These are phyloP conservation scores for Nakazawaea pomicola DNA, from an alignment of 805 yeast species.

Conservation along the genomic window DNA sequence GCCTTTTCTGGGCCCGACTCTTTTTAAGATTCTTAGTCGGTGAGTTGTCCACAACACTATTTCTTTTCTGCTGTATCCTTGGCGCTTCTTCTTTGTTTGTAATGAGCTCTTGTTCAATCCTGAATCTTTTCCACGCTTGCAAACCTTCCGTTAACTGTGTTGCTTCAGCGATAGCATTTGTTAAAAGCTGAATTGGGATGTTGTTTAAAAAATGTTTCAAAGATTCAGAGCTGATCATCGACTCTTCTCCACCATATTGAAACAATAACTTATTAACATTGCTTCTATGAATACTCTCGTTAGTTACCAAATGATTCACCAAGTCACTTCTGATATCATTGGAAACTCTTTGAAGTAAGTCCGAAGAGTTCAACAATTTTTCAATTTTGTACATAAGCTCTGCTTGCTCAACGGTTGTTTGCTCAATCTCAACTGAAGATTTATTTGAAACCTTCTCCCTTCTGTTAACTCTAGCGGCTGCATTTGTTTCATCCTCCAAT, in stretches of 20 bases:
- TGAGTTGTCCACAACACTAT: not conserved
- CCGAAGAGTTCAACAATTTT: slow-evolving; percentile 5
- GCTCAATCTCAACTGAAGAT: no score
- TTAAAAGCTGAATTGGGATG: not conserved
- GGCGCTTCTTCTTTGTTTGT: no score
- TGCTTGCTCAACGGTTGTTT: no score
- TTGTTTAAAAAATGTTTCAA: not conserved
- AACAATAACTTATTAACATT: no score
- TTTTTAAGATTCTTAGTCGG: not conserved
- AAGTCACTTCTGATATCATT: not conserved
- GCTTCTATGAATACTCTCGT: no score
- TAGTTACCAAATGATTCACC: not conserved
- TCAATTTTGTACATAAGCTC: slow-evolving; percentile 1
- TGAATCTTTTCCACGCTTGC: not conserved
- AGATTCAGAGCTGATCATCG: not conserved
- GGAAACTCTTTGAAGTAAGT: slow-evolving; percentile 15
- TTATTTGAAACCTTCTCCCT: no score
- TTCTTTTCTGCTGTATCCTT: no score
- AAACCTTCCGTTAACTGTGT: not conserved
- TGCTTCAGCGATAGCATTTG: not conserved
- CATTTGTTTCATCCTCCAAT: not conserved
- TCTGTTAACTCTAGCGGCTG: no score
- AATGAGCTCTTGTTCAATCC: not conserved
- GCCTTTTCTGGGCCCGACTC: no score
- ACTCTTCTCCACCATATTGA: no score